Base-by-base conservation (phyloP, 805 yeast genomes). In the Torulaspora delbrueckii region DNA sequence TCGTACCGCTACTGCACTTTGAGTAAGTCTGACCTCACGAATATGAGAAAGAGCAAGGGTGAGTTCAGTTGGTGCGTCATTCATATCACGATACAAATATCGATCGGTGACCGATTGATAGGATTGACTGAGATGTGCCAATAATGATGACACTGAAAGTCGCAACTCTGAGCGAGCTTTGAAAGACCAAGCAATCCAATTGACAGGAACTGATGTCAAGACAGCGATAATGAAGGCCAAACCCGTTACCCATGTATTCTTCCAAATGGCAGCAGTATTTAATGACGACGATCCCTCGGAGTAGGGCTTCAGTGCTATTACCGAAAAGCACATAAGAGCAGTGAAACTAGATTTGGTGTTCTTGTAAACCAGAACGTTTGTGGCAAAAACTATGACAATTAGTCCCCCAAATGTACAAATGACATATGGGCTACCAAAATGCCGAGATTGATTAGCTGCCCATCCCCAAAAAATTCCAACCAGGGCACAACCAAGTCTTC, bases 171-270 rank as follows among this genome's bases (percentile, higher is more conserved):
- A 62, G 33, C 72, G 66, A 3, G 78, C 74, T 18, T 64, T 64
- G 53, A 72, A 74, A 1, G 79, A 75, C 78, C 79, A 75, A 10
- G 74, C 53, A 0, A 73, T 37, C 76, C 78, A 74, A 45, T 70
- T 72, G 5, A 70, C 56, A 1, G 69, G 52, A 22, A 72, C 60
- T 0, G 77, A 59, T 0, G 66, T 46, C 7, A 63, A 19, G 9
- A 73, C 51, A 10, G 76, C 72, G n/a, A 74, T 62, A 9, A 72
- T 47, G 1, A 74, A 52, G 3, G 73, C 61, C 2, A 71, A 34
- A 5, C 72, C 65, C 0, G 71, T 63, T 0, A 65, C 58, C 77
- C 78, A 73, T 1, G 72, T 61, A 35, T 58, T 50, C 42, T 65
- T 63, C 66, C 71, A 69, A 18, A 72, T 62, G 2, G 40, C 44